Evolutionary conservation across 225 moss, liverwort and hornwort species (phyloP).

Genomic region (Straminergon stramineum): DNA sequence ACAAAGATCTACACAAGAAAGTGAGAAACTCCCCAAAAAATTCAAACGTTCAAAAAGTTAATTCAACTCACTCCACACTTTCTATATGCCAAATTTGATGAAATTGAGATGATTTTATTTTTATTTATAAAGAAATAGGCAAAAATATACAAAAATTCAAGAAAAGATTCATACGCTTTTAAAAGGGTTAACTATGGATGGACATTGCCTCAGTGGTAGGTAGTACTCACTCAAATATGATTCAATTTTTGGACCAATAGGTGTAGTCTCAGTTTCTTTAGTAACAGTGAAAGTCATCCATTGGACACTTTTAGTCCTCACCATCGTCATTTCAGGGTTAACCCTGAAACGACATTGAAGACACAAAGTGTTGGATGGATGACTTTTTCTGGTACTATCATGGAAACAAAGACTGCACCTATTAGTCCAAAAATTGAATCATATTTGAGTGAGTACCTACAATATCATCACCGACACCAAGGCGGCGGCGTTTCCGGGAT

Average conservation of each 20-base stretch:
- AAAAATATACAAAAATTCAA: background rate
- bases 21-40: too few relatives aligned
- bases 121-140: too few relatives aligned
- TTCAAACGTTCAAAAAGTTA: too few relatives aligned
- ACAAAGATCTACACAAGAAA: too few relatives aligned
- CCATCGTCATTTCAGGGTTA: rapidly evolving
- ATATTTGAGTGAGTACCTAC: background rate
- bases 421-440: background rate
- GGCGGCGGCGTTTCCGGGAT: rapidly evolving
- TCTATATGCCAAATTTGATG: background rate
- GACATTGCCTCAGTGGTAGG: background rate
- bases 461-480: background rate
- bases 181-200: background rate
- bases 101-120: too few relatives aligned
- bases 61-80: background rate
- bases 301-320: background rate
- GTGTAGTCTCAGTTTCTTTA: background rate
- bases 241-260: background rate
- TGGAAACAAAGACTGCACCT: background rate
- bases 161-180: background rate
- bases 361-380: background rate
- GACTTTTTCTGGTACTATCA: background rate
- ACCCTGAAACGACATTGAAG: background rate
- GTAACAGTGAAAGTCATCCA: background rate
- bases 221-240: background rate